These are phyloP conservation scores for Corynascus novoguineensis DNA, from an alignment of 495 filamentous ascomycete species.

Conservation along the genomic window DNA sequence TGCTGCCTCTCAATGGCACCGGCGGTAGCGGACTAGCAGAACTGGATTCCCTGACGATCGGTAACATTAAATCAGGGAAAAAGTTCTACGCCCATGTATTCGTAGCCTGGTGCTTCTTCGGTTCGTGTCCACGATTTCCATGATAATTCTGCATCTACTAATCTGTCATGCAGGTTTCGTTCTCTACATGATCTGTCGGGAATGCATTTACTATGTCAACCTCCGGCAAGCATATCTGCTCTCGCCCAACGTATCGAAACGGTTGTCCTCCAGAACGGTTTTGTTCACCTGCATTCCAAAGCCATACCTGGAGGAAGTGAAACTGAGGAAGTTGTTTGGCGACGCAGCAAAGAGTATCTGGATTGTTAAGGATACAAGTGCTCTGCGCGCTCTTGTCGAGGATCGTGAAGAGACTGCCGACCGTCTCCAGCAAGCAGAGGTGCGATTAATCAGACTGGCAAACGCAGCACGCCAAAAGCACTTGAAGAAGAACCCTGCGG, in stretches of 20 bases:
- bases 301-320: slow-evolving; percentile 51
- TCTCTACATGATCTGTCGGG: slow-evolving; percentile 59
- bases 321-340: slow-evolving; percentile 55
- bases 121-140: slow-evolving; percentile 33
- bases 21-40: slow-evolving; percentile 55
- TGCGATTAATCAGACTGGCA: slow-evolving; percentile 55
- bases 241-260: slow-evolving; percentile 58
- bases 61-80: slow-evolving; percentile 52
- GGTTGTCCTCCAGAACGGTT: slow-evolving; percentile 63
- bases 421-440: slow-evolving; percentile 61
- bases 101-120: slow-evolving; percentile 60
- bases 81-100: slow-evolving; percentile 59
- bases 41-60: slow-evolving; percentile 61
- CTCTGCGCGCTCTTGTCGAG: slow-evolving; percentile 52
- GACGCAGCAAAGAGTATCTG: slow-evolving; percentile 56
- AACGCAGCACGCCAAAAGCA: slow-evolving; percentile 50
- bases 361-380: slow-evolving; percentile 54
- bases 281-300: slow-evolving; percentile 64
- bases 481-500: slow-evolving; percentile 41
- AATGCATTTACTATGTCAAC: slow-evolving; percentile 64
- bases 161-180: slow-evolving; percentile 47
- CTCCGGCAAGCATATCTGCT: slow-evolving; percentile 66
- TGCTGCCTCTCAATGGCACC: slow-evolving; percentile 74
- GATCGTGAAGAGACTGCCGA: slow-evolving; percentile 55
- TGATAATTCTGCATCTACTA: neutral